A percentile compares a stretch with the other conserved stretches of the same genome.
Evolutionary conservation across 2,329 filamentous ascomycete genomes (phyloP).

Genomic region (Exophiala viscosa): DNA sequence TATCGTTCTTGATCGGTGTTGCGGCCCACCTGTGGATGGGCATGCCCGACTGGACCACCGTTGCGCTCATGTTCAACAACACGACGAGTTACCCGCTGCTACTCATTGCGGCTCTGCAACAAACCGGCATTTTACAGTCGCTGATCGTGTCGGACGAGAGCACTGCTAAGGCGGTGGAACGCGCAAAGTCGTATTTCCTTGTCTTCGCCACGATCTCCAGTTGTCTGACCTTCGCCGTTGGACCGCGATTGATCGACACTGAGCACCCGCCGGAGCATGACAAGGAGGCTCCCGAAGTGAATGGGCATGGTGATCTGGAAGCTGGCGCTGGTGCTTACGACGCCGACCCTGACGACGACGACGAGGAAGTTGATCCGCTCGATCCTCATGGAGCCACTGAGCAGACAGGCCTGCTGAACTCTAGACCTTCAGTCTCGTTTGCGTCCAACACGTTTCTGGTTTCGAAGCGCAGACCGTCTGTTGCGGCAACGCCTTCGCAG

Average conservation of each 20-base stretch:
- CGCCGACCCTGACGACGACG: conserved; percentile 28
- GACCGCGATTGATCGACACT: conserved; percentile 55
- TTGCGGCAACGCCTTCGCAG: background rate
- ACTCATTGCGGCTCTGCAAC: conserved; percentile 50
- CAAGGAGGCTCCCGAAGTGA: conserved; percentile 32
- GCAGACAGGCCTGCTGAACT: conserved; percentile 12
- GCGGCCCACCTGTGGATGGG: conserved; percentile 44
- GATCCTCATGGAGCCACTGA: conserved; percentile 24
- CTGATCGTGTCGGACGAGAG: conserved; percentile 46
- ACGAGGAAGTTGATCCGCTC: conserved; percentile 11
- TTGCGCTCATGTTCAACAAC: conserved; percentile 56
- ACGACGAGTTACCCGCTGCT: conserved; percentile 54
- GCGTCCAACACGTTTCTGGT: conserved; percentile 54
- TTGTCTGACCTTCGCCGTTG: conserved; percentile 61
- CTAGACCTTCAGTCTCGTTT: conserved; percentile 26
- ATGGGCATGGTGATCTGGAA: conserved; percentile 17
- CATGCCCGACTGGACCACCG: conserved; percentile 52
- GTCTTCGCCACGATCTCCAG: conserved; percentile 63
- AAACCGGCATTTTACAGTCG: conserved; percentile 54
- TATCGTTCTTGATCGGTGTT: conserved; percentile 49
- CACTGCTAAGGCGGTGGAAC: conserved; percentile 48
- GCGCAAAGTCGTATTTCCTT: conserved; percentile 64
- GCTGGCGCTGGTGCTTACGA: conserved; percentile 6
- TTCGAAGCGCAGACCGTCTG: conserved; percentile 23
- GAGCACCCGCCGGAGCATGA: conserved; percentile 36